Base-by-base conservation (phyloP, 805 yeast species). In the Kuraishia hungarica region DNA sequence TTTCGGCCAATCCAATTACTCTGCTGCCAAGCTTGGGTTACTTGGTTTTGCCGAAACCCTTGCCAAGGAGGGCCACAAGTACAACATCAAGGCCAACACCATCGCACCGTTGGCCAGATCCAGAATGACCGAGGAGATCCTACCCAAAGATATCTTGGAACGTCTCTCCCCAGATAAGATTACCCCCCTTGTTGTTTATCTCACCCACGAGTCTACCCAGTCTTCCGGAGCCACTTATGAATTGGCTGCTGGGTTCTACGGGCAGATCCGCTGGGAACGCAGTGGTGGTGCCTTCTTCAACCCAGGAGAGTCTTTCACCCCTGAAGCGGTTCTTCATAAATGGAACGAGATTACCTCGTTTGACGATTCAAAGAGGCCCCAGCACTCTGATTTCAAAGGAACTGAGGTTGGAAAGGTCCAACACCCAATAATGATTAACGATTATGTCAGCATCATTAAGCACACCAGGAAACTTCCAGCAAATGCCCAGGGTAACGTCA, bases 51-150 rank as follows among this genome's bases (percentile, higher is more conserved):
- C 96, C 51, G 97, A 93, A 72, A 91, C 97, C 8, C 80, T 92
- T 66, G 96, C 97, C 24, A 92, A 90, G 73, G 99, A 93, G 73
- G 99, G 99, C 61, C 80, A 70, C 53, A 89, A 80, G 67, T 82
- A 87, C 74, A 90, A 91, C 73, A 93, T 93, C 67, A 75, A 76
- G 59, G 89, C 87, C 51, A 93, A 93, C 69, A 83, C 85, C 39
- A 91, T 93, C 74, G 97, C 97, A 4, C 97, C 98, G 23, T 79
- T 93, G 60, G 98, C 98, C 22, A 88, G 92, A 65, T 89, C 97
- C 39, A 84, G 97, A 76, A 92, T 93, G 97, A 93, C 98, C 23
- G 97, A 91, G 74, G 81, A 84, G 29, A 80, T 93, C 53, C 74
- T 93, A 62, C 97, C 98, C 35, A 87, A 90, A 29, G 90, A 91